Evolutionary conservation across 495 filamentous ascomycete species (phyloP).

Genomic region (Barbatosphaeria neglecta): DNA sequence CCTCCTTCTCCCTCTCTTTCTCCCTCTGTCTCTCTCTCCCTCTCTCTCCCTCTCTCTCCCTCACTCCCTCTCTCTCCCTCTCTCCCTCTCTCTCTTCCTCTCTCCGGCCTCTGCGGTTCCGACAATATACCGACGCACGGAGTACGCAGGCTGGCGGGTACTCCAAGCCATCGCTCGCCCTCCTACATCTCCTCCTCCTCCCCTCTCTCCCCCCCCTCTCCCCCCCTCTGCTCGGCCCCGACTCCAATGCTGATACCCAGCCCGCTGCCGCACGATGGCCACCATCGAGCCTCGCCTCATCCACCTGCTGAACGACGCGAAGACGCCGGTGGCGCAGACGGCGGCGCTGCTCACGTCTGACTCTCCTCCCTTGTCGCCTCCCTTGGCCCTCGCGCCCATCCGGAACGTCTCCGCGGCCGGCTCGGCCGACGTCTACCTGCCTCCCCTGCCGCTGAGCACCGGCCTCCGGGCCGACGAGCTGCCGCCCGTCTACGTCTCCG

Average conservation of each 20-base stretch:
- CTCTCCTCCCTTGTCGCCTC: conserved; percentile 7
- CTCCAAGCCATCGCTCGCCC: not conserved
- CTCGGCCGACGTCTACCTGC: conserved; percentile 18
- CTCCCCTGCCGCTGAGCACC: conserved; percentile 34
- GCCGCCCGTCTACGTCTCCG: conserved; percentile 3
- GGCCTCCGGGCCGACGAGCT: conserved; percentile 22
- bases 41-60: no score
- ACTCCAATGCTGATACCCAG: conserved; percentile 18
- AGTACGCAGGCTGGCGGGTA: not conserved
- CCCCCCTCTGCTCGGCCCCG: not conserved
- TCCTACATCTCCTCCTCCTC: conserved; percentile 1
- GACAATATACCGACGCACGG: no score
- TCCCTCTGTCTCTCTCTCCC: no score
- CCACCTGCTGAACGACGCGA: conserved; percentile 42
- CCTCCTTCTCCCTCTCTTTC: no score
- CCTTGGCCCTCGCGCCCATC: conserved; percentile 33
- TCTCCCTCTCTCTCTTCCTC: no score
- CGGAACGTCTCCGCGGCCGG: conserved; percentile 24
- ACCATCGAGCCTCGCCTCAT: conserved; percentile 49
- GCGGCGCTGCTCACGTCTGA: no score
- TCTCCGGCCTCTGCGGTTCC: no score
- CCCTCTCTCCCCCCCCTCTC: not conserved
- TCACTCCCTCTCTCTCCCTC: no score
- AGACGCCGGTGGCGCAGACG: no score
- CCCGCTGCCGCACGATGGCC: conserved; percentile 33